Evolutionary conservation across 169 alveolate species (phyloP).

Genomic region (Plasmodium reichenowi): DNA sequence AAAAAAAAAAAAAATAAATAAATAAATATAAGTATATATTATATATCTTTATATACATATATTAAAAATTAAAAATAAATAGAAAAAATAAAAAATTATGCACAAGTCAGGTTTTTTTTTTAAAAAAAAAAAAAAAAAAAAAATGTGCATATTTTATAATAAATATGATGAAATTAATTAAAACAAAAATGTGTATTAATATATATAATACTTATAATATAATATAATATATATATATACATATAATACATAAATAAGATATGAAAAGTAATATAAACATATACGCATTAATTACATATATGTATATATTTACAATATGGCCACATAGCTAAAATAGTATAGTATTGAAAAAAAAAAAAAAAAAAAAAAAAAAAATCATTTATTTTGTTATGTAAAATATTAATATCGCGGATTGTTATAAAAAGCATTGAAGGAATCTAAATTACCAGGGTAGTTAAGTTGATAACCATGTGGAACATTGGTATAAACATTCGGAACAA

Average conservation of each 20-base stretch:
- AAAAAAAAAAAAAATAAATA: no score
- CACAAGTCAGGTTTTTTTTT: no score
- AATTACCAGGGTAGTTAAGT: conserved; percentile 45
- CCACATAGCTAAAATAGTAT: not conserved
- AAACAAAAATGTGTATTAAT: not conserved
- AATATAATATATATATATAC: not conserved
- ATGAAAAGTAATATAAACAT: conserved; percentile 6
- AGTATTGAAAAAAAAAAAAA: not conserved
- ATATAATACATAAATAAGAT: conserved; percentile 7
- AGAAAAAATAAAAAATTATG: no score
- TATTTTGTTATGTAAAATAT: not conserved
- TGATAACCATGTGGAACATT: conserved; percentile 74
- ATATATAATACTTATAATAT: conserved; percentile 6
- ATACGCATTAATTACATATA: not conserved
- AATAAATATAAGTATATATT: no score
- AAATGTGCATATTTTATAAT: no score
- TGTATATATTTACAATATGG: conserved; percentile 5
- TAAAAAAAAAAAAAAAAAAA: no score
- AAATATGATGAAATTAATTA: no score
- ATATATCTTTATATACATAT: no score
- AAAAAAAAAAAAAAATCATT: not conserved
- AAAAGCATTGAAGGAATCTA: conserved; percentile 68
- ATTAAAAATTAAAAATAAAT: no score
- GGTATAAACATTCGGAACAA: conserved; percentile 68
- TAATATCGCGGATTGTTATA: conserved; percentile 63